Evolutionary conservation across 441 rosid species (phyloP).

Genomic region (Omphalea diandra): DNA sequence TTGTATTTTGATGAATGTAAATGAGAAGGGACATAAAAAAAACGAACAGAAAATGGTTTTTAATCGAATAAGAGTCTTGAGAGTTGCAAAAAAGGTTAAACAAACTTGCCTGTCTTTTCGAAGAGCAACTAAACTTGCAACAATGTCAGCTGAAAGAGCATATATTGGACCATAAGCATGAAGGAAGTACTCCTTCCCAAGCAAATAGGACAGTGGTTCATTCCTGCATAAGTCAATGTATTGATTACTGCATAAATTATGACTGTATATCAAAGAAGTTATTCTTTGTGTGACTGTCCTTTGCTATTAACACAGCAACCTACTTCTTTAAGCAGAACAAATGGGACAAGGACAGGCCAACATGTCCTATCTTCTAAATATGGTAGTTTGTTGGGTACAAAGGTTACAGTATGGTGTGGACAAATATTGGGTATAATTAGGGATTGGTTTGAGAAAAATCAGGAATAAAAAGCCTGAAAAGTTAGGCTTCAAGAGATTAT

Average conservation of each 20-base stretch:
- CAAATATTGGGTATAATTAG: background rate
- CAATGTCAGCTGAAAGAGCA: conserved; percentile 94
- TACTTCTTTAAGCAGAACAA: background rate
- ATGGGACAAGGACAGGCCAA: background rate
- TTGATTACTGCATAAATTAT: conserved; percentile 11
- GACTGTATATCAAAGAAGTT: background rate
- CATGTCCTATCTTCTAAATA: background rate
- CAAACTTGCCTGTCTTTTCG: conserved; percentile 69
- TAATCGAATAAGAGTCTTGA: conserved; percentile 3
- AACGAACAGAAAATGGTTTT: background rate
- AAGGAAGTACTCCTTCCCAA: conserved; percentile 84
- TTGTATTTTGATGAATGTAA: background rate
- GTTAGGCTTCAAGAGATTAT: background rate
- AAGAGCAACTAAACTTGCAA: conserved; percentile 79
- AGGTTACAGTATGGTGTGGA: background rate
- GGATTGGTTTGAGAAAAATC: background rate
- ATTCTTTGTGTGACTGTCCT: background rate
- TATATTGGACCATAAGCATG: conserved; percentile 98
- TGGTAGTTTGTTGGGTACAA: background rate
- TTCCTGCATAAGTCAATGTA: conserved; percentile 56
- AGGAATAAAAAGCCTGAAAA: background rate
- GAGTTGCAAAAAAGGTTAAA: conserved; percentile 4
- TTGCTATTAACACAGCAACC: background rate
- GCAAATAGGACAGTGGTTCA: conserved; percentile 69
- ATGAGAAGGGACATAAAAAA: background rate